Conservation (phyloP, 139 green algal genomes). For the Mychonastes homosphaera region DNA sequence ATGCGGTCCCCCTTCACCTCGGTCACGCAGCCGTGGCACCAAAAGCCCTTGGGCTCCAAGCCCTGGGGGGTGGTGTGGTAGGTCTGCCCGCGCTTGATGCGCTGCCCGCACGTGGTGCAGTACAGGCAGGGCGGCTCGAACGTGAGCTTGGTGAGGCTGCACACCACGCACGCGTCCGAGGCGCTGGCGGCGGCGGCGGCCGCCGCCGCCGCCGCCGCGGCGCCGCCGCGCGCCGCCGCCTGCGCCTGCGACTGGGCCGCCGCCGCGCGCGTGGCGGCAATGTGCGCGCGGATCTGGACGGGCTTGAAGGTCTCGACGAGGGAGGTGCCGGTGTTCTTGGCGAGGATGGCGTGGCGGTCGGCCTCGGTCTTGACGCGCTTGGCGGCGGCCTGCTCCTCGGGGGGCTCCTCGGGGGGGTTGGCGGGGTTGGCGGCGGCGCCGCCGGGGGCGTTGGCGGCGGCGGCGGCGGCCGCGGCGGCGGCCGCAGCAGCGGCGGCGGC, state of each 20-base stretch:
- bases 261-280: slow-evolving; percentile 38
- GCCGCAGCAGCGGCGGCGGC: slow-evolving; percentile 8
- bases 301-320: slow-evolving; percentile 83
- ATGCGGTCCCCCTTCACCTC: slow-evolving; percentile 52
- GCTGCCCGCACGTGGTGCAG: slow-evolving; percentile 74
- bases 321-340: slow-evolving; percentile 61
- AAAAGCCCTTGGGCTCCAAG: slow-evolving; percentile 49
- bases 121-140: slow-evolving; percentile 94
- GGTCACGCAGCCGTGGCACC: slow-evolving; percentile 75
- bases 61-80: slow-evolving; percentile 40
- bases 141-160: slow-evolving; percentile 61
- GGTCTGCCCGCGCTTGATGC: slow-evolving; percentile 86
- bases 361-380: slow-evolving; percentile 12
- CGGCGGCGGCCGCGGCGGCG: not conserved
- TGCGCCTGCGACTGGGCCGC: slow-evolving; percentile 17
- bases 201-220: slow-evolving; percentile 27
- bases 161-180: slow-evolving; percentile 64
- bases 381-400: slow-evolving; percentile 2
- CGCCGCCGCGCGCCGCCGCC: slow-evolving; percentile 10
- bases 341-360: slow-evolving; percentile 4
- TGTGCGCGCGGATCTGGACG: slow-evolving; percentile 67
- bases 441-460: not conserved
- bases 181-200: slow-evolving; percentile 21
- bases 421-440: not conserved
- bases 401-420: no score